Evolutionary conservation across 345 rosid genomes (phyloP).

Genomic region (Rhizophora mangle): DNA sequence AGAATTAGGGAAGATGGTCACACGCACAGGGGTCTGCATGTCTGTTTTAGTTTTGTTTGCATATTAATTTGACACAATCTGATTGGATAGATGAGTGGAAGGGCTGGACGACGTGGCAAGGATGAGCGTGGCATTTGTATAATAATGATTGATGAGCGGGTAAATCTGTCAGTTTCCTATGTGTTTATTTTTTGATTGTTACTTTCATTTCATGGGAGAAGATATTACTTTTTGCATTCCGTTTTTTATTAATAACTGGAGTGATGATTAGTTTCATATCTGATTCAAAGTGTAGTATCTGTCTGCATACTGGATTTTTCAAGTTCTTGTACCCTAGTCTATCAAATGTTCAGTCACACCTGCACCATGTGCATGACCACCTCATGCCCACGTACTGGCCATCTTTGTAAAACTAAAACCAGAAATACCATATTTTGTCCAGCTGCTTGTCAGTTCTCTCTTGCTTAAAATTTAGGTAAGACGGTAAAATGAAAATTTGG

Average conservation of each 20-base stretch:
- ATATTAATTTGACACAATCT: conserved; percentile 19
- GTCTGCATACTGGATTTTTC: no score
- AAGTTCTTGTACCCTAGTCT: no score
- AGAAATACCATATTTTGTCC: not conserved
- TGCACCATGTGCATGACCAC: no score
- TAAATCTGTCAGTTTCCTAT: conserved; percentile 15
- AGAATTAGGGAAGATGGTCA: not conserved
- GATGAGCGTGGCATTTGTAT: conserved; percentile 96
- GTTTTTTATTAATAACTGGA: not conserved
- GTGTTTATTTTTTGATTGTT: not conserved
- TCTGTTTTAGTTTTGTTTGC: not conserved
- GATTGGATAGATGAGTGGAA: conserved; percentile 85
- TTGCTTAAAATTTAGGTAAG: conserved; percentile 13
- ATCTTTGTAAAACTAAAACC: conserved; percentile 1
- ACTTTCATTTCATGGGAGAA: not conserved
- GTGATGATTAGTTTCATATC: no score
- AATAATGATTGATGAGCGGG: conserved; percentile 96
- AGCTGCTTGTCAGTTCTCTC: conserved; percentile 1
- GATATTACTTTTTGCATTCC: not conserved
- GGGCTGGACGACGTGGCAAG: conserved; percentile 99
- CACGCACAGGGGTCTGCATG: not conserved
- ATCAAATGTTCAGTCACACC: no score
- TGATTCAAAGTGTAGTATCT: no score
- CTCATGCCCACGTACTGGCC: not conserved
- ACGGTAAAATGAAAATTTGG: not conserved